Percentiles rank a stretch among this genome's conserved stretches.
Conservation (phyloP, 306 rosid genomes). For the Lagenaria siceraria region DNA sequence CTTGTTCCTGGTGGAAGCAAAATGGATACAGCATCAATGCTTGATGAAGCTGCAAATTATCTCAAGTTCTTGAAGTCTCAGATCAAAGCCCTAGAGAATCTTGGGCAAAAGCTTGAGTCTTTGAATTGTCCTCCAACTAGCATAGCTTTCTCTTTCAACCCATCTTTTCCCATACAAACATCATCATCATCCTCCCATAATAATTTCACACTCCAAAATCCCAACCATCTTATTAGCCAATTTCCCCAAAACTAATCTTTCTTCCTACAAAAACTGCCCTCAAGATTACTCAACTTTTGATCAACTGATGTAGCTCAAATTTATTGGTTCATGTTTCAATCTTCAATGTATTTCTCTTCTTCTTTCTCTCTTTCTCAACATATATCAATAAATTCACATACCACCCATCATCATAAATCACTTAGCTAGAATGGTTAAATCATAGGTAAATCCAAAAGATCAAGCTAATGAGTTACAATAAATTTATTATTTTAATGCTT, state of each 20-base stretch:
- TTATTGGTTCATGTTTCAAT: neutral
- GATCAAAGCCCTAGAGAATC: conserved; percentile 55
- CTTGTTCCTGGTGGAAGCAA: conserved; percentile 94
- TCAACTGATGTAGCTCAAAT: neutral
- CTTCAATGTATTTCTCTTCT: neutral
- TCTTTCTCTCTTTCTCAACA: neutral
- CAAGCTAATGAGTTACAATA: too few relatives aligned
- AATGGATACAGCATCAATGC: conserved; percentile 99
- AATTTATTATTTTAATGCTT: neutral
- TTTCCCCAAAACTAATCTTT: neutral
- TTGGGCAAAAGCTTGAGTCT: conserved; percentile 58
- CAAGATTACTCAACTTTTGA: neutral
- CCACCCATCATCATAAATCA: neutral
- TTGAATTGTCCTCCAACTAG: conserved; percentile 44
- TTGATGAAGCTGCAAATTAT: conserved; percentile 91
- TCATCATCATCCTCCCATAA: neutral
- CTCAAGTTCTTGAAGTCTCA: conserved; percentile 82
- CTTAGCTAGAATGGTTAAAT: neutral
- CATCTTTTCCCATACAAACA: conserved; percentile 71
- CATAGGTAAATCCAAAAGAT: too few relatives aligned
- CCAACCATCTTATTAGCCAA: conserved; percentile 11
- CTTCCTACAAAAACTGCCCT: too few relatives aligned
- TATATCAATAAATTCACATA: neutral
- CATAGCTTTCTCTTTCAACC: conserved; percentile 79
- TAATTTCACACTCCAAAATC: conserved; percentile 28